phyloP scores from a whole-genome alignment of 805 yeast species.

The Komagataella kurtzmanii region DNA sequence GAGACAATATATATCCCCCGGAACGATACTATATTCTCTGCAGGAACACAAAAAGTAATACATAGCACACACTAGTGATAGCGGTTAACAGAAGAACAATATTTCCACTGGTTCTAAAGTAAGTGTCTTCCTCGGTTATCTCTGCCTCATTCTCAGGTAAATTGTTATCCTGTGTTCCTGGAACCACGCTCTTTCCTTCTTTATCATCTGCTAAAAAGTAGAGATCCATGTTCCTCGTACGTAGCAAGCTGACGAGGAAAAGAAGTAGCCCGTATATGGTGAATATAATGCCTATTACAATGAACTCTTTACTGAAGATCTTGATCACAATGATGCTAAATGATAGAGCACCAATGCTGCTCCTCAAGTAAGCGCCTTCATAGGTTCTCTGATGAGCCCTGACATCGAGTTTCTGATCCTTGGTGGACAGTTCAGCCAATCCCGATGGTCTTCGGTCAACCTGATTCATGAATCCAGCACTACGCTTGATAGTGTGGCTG shows the following conservation, averaged over 20 bases:
- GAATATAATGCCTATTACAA: constrained; percentile 54
- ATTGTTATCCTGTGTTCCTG: constrained; percentile 4
- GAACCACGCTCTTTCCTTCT: constrained; percentile 9
- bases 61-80: constrained; percentile 37
- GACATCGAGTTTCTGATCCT: constrained; percentile 31
- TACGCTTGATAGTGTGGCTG: too few relatives aligned
- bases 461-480: neutral
- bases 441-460: constrained; percentile 17
- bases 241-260: constrained; percentile 21
- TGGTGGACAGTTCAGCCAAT: constrained; percentile 20
- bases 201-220: constrained; percentile 13
- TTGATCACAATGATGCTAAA: constrained; percentile 53
- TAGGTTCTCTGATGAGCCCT: constrained; percentile 73
- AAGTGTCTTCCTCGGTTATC: constrained; percentile 7
- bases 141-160: constrained; percentile 1
- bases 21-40: constrained; percentile 19
- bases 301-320: constrained; percentile 47
- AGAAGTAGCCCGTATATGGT: constrained; percentile 43
- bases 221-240: constrained; percentile 17
- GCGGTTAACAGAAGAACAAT: constrained; percentile 36
- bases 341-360: constrained; percentile 56
- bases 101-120: constrained; percentile 50
- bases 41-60: constrained; percentile 36
- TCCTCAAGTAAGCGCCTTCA: constrained; percentile 71
- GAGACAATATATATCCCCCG: neutral